phyloP scores from a whole-genome alignment of 1,284 basidiomycete genomes.

The Limonomyces culmigenus region DNA sequence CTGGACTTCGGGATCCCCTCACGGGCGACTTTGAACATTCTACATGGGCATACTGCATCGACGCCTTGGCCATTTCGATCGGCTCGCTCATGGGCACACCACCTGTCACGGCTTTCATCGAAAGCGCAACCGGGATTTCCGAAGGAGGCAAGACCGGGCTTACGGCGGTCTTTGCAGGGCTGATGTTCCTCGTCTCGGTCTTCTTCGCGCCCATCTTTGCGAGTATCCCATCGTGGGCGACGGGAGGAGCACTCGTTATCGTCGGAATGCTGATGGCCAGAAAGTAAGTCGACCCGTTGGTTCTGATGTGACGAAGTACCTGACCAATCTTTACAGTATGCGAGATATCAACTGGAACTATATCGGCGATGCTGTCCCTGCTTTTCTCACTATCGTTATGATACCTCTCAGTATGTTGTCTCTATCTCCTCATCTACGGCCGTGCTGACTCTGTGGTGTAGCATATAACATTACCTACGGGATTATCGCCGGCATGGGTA shows the following conservation, averaged over 20 bases:
- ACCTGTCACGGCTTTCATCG: conserved; percentile 79
- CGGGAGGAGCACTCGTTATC: conserved; percentile 74
- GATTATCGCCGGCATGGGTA: conserved; percentile 64
- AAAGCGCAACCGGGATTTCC: conserved; percentile 64
- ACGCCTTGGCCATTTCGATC: conserved; percentile 69
- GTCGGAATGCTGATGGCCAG: conserved; percentile 84
- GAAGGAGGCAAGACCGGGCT: conserved; percentile 85
- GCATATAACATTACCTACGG: conserved; percentile 71
- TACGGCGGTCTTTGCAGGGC: conserved; percentile 58
- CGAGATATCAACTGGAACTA: conserved; percentile 84
- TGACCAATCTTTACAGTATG: conserved; percentile 22
- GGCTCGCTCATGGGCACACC: conserved; percentile 75
- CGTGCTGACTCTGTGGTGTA: conserved; percentile 8
- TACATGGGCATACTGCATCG: conserved; percentile 73
- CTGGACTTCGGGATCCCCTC: conserved; percentile 72
- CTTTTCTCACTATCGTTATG: conserved; percentile 63
- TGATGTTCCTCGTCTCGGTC: conserved; percentile 73
- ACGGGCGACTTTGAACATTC: conserved; percentile 82
- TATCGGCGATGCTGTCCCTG: conserved; percentile 72
- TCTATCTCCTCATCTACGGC: conserved; percentile 7
- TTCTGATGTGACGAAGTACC: not conserved
- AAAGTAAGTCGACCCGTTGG: conserved; percentile 31
- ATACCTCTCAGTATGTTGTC: conserved; percentile 56
- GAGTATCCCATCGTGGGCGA: conserved; percentile 78
- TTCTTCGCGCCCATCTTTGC: conserved; percentile 89